Evolutionary conservation across 192 early-diverging fungal genomes (phyloP), one percentile per base, ranked within the genome.

Genomic region (Diversispora epigaea): DNA sequence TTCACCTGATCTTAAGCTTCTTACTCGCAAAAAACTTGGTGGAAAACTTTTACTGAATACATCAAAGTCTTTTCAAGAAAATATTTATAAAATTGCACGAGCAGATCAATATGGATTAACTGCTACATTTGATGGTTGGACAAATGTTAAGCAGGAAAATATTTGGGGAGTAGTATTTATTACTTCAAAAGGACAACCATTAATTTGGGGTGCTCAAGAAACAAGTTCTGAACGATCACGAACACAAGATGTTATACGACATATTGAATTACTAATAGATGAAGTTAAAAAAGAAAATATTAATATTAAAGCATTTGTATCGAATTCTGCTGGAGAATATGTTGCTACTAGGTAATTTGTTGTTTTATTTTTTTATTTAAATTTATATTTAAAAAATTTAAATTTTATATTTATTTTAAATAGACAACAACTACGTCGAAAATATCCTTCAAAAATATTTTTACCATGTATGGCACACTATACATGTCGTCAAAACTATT

Each of bases 401-500:
- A n/a, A 11, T 46, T n/a, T 6, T 47, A n/a, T 67, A 19, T 43
- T 3, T n/a, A 43, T 67, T 46, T 46, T 47, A n/a, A 56, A 56
- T 56, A 67, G 45, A 67, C 0, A 19, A 44, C 7, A 47, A 47
- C 7, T 67, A 47, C 6, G 65, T 47, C 15, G 7, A n/a, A 10
- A 67, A 67, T 67, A 67, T 67, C 44, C 44, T 7, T 11, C 44
- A 47, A 67, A 63, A 67, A 19, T 67, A n/a, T 67, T 67, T 47
- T 15, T 47, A 47, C 45, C 45, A 1, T 67, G 65, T 4, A 67
- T 64, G 62, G 45, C n/a, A n/a, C n/a, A n/a, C n/a, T n/a, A n/a
- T n/a, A n/a, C n/a, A n/a, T n/a, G n/a, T n/a, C n/a, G n/a, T n/a
- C n/a, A n/a, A n/a, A n/a, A n/a, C n/a, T n/a, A n/a, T n/a, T n/a